phyloP scores from a whole-genome alignment of 768 basidiomycete species.

The Mycena vitilis region DNA sequence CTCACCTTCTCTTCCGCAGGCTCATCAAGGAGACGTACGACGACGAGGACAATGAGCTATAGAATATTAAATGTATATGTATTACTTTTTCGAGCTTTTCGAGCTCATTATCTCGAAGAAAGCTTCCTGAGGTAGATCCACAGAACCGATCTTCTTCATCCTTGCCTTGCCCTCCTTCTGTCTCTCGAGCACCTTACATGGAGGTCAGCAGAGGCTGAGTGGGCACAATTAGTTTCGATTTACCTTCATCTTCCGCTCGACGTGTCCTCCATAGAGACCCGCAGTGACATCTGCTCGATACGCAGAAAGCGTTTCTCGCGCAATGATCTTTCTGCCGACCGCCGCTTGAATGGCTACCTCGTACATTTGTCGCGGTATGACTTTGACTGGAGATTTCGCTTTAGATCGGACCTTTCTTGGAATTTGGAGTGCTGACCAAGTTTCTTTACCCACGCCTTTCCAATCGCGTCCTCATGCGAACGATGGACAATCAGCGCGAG shows the following conservation, averaged over 20 bases:
- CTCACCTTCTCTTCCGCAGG: slow-evolving; percentile 48
- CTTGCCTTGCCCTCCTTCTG: slow-evolving; percentile 94
- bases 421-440: slow-evolving; percentile 70
- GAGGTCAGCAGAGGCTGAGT: not conserved
- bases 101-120: slow-evolving; percentile 91
- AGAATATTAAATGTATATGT: slow-evolving; percentile 40
- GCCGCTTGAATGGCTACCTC: slow-evolving; percentile 97
- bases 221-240: no score
- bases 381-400: slow-evolving; percentile 68
- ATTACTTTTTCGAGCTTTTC: slow-evolving; percentile 46
- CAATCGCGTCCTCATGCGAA: slow-evolving; percentile 79
- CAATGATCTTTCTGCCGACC: slow-evolving; percentile 87
- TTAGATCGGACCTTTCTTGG: slow-evolving; percentile 1
- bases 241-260: slow-evolving; percentile 20
- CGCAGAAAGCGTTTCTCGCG: slow-evolving; percentile 89
- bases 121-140: slow-evolving; percentile 94
- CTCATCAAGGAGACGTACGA: slow-evolving; percentile 95
- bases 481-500: slow-evolving; percentile 92
- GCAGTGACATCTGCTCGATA: slow-evolving; percentile 93
- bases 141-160: slow-evolving; percentile 89
- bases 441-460: slow-evolving; percentile 89
- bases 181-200: slow-evolving; percentile 81
- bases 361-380: slow-evolving; percentile 92
- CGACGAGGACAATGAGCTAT: slow-evolving; percentile 91
- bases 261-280: slow-evolving; percentile 87